These are phyloP conservation scores for Boletellus sp. DNA, from an alignment of 768 basidiomycete genomes.

Conservation along the genomic window DNA sequence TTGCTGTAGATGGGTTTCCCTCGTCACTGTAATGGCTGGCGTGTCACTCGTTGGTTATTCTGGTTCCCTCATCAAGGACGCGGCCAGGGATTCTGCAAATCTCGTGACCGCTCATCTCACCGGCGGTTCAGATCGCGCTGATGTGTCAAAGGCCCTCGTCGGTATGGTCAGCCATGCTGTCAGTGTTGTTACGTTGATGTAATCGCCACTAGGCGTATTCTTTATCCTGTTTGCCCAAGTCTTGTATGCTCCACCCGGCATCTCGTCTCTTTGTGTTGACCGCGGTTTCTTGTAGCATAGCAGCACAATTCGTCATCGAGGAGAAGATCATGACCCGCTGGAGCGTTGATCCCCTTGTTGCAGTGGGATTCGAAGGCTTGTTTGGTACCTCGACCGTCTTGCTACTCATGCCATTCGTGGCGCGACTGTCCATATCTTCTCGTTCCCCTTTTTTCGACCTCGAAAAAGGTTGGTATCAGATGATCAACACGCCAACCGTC, in stretches of 20 bases:
- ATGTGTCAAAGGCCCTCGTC: conserved; percentile 69
- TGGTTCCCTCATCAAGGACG: conserved; percentile 82
- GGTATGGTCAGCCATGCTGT: conserved; percentile 39
- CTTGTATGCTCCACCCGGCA: conserved; percentile 54
- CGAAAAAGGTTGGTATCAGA: conserved; percentile 84
- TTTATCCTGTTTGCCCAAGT: conserved; percentile 93
- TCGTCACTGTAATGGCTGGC: conserved; percentile 83
- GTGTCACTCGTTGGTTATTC: conserved; percentile 84
- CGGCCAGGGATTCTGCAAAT: conserved; percentile 45
- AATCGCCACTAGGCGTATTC: conserved; percentile 61
- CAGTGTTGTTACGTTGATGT: conserved; percentile 15
- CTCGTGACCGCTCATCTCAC: conserved; percentile 13
- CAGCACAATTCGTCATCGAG: conserved; percentile 91
- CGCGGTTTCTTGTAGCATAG: conserved; percentile 54
- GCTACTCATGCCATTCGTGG: conserved; percentile 74
- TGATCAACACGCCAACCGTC: conserved; percentile 73
- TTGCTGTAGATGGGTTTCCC: conserved; percentile 73
- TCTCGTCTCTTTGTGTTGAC: background rate
- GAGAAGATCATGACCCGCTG: conserved; percentile 93
- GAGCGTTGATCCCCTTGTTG: conserved; percentile 82
- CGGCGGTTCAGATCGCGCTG: conserved; percentile 49
- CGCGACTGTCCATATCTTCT: conserved; percentile 61
- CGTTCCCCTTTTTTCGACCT: conserved; percentile 81
- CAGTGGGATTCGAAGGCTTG: conserved; percentile 92
- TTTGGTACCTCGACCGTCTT: conserved; percentile 84